Base-by-base conservation (phyloP, 257 asterid species). In the Prunella vulgaris region DNA sequence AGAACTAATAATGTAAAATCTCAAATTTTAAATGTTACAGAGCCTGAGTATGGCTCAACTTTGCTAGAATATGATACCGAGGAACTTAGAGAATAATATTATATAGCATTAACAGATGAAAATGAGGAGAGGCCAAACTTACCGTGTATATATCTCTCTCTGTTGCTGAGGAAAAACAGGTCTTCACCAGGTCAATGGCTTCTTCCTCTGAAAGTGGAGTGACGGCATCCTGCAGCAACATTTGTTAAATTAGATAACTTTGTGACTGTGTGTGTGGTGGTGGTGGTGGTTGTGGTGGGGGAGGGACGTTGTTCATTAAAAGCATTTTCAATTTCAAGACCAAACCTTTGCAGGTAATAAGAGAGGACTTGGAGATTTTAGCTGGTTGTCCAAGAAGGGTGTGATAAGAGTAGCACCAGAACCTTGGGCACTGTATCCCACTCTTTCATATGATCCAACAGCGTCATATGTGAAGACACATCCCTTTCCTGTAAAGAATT, bases 381-480 rank as follows among this genome's bases (percentile, higher is more conserved):
- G 84, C 70, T 85, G 90, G 79, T 85, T 85, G 87, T 93, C 98
- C 88, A 93, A 68, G 78, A 93, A 93, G 70, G 98, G 98, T 74
- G 87, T 93, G 80, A 93, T 90, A 71, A 93, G 95, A 25, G 96
- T 90, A 60, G 97, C 74, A 66, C 98, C 98, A 76, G 97, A 90
- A 64, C 98, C 98, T 73, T 93, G 98, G 73, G 98, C 87, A 64
- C 98, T 93, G 82, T 93, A 93, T 54, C 98, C 98, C 71, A 90
- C 97, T 81, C 98, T 84, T 81, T 93, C 98, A 71, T 90, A 92
- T 33, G 98, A 92, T 64, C 98, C 96, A 78, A 92, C 98, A 56
- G 96, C 98, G 68, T 92, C 98, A 70, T 92, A 92, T 33, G 98
- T 92, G 87, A 84, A 92, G 81, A 92, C 98, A 71, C 97, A 92